Evolutionary conservation across 129 eudicot genomes (phyloP).

Genomic region (Arctium minus): DNA sequence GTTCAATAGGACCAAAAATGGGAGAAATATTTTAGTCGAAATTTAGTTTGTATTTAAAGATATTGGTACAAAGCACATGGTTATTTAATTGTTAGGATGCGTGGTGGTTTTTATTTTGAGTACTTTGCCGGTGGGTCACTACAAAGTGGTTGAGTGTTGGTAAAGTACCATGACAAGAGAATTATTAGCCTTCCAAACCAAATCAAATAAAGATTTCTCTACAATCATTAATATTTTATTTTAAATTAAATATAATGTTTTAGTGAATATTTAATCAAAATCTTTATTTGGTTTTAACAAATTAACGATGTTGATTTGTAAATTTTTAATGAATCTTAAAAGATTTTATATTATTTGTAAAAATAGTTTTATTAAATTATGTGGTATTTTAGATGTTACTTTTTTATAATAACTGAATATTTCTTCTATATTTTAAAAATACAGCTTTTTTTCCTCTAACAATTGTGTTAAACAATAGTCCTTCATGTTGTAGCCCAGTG

Average conservation of each 20-base stretch:
- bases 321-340: neutral
- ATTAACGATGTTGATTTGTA: neutral
- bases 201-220: neutral
- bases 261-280: too few relatives aligned
- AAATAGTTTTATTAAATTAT: too few relatives aligned
- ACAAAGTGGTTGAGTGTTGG: slow-evolving; percentile 28
- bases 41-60: neutral
- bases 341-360: neutral
- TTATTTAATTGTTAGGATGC: neutral
- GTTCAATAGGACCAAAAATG: neutral
- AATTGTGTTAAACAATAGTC: too few relatives aligned
- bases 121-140: slow-evolving; percentile 23
- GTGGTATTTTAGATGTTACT: neutral
- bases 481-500: too few relatives aligned
- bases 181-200: slow-evolving; percentile 13
- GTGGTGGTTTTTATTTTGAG: slow-evolving; percentile 11
- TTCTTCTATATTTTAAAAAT: neutral
- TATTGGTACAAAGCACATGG: slow-evolving; percentile 22
- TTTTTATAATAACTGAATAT: neutral
- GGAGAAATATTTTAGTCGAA: neutral
- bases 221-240: neutral
- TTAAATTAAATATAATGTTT: neutral
- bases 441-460: too few relatives aligned
- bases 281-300: neutral
- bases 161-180: slow-evolving; percentile 26